These are phyloP conservation scores for Suhomyces kilbournensis DNA, from an alignment of 805 yeast species.

Conservation along the genomic window DNA sequence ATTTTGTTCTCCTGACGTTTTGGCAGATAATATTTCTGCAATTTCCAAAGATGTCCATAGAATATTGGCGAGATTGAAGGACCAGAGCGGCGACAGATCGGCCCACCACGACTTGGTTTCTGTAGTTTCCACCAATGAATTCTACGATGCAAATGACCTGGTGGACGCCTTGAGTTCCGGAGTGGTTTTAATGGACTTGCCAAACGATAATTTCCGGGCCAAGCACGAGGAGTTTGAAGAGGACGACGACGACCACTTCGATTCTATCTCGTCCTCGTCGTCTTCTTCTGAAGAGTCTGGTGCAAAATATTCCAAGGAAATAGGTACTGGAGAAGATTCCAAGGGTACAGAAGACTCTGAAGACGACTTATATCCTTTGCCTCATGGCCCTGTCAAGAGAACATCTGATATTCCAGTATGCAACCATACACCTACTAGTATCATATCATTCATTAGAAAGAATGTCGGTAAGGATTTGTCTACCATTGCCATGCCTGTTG, in stretches of 20 bases:
- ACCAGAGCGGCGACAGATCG: neutral
- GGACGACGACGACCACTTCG: conserved; percentile 16
- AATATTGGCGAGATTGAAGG: conserved; percentile 12
- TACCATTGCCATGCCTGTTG: conserved; percentile 88
- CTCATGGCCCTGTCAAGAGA: conserved; percentile 47
- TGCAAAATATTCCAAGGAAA: conserved; percentile 6
- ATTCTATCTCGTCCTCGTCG: conserved; percentile 17
- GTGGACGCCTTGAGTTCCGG: conserved; percentile 47
- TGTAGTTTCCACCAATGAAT: conserved; percentile 30
- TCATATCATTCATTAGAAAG: conserved; percentile 75
- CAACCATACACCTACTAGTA: conserved; percentile 72
- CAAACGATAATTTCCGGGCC: conserved; percentile 3
- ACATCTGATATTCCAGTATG: conserved; percentile 59
- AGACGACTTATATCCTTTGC: conserved; percentile 60
- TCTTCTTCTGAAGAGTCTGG: conserved; percentile 15
- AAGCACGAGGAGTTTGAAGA: conserved; percentile 10
- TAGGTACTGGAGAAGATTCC: neutral
- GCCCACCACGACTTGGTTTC: conserved; percentile 24
- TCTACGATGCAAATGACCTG: conserved; percentile 64
- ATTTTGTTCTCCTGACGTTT: neutral
- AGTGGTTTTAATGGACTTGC: conserved; percentile 48
- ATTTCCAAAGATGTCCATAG: conserved; percentile 20
- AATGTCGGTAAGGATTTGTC: conserved; percentile 90
- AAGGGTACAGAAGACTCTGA: conserved; percentile 23
- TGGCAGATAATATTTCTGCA: neutral